Evolutionary conservation across 768 basidiomycete species (phyloP).

Genomic region (Obba rivulosa): DNA sequence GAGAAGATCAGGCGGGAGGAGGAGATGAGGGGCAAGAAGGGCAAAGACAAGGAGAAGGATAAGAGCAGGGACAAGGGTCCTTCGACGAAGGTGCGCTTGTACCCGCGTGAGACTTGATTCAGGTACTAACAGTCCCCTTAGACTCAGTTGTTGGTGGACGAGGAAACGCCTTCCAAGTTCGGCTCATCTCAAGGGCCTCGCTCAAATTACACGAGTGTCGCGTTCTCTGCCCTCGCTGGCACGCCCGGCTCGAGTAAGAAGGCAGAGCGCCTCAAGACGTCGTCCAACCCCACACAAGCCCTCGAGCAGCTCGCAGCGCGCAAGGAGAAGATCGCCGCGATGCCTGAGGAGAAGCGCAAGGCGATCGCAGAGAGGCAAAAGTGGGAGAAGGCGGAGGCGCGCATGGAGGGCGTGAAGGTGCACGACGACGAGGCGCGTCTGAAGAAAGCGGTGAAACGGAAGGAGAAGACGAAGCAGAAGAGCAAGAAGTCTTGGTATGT

Average conservation of each 20-base stretch:
- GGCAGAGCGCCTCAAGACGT: slow-evolving; percentile 51
- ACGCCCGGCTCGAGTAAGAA: slow-evolving; percentile 41
- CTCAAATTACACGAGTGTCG: slow-evolving; percentile 51
- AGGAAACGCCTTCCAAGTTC: slow-evolving; percentile 20
- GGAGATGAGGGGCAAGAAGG: slow-evolving; percentile 48
- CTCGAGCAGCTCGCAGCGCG: slow-evolving; percentile 73
- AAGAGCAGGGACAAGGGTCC: slow-evolving; percentile 39
- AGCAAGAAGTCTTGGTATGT: slow-evolving; percentile 82
- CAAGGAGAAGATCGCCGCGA: slow-evolving; percentile 66
- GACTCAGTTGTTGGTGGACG: slow-evolving; percentile 57
- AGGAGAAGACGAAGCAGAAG: slow-evolving; percentile 86
- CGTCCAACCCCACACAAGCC: slow-evolving; percentile 82
- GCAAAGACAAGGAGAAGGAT: slow-evolving; percentile 37
- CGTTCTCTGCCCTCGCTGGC: slow-evolving; percentile 57
- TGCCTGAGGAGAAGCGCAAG: slow-evolving; percentile 84
- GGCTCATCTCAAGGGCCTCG: slow-evolving; percentile 29
- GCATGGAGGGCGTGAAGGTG: slow-evolving; percentile 88
- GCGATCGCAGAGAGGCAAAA: slow-evolving; percentile 75
- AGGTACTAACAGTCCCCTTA: not conserved
- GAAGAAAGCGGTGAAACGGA: slow-evolving; percentile 91
- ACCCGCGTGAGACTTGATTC: not conserved
- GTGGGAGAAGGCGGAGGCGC: slow-evolving; percentile 87
- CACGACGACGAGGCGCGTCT: slow-evolving; percentile 77
- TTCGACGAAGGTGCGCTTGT: slow-evolving; percentile 47
- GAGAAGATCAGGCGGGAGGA: slow-evolving; percentile 72